Base-by-base conservation (phyloP, 768 basidiomycete species). In the Suillus weaverae region DNA sequence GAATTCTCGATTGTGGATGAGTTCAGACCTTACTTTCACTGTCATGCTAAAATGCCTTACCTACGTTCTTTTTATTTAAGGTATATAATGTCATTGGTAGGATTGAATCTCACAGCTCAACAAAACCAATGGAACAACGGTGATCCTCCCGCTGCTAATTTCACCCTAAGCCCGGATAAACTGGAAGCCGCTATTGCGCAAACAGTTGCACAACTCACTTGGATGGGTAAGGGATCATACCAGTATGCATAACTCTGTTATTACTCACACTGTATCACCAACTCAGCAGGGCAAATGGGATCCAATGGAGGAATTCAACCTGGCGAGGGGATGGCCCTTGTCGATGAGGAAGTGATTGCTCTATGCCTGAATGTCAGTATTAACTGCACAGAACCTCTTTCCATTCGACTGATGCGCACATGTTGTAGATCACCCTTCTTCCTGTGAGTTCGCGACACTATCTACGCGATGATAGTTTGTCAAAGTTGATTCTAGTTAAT, bases 31-130 rank as follows among this genome's bases (percentile, higher is more conserved):
- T 55, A 36, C 20, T 13, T 55, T 55, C 6, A 14, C 16, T 22
- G 10, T 4, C 5, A n/a, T 54, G 3, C 39, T 35, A 54, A 20
- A 11, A 20, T n/a, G 10, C 9, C 20, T 54, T 9, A 54, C 9
- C 4, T n/a, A 10, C 2, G 9, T 5, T 20, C n/a, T n/a, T 54
- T 11, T 33, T 22, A 11, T 22, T 50, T 16, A 14, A 62, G 61
- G 44, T 54, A 36, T 36, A 62, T 62, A 18, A 62, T 62, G 61
- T 14, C 61, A 51, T 36, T 62, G 35, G 32, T 54, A 26, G 48
- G 48, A 13, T 51, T 46, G 30, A 22, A 36, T 33, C 30, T 51
- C 32, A n/a, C 4, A 18, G 20, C 33, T 35, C 53, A 54, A 10
- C n/a, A 36, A 11, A 0, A 2, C 10, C 33, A n/a, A 54, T 41